A percentile compares a stretch with the other conserved stretches of the same genome.
Evolutionary conservation across 75 land plant genomes (phyloP).

Genomic region (Sequoia sempervirens): DNA sequence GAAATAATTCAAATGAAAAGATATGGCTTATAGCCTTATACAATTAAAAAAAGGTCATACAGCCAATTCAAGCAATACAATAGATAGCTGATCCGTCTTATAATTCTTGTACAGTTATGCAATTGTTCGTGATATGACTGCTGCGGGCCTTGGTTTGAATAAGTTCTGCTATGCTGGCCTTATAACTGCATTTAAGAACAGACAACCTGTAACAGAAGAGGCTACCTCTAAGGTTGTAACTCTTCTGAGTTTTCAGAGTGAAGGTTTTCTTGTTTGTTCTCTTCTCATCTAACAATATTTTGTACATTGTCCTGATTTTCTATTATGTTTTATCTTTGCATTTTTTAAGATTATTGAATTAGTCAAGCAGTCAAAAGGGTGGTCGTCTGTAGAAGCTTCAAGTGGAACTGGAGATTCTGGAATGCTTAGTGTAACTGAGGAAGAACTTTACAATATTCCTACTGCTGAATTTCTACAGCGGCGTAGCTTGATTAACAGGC

Average conservation of each 20-base stretch:
- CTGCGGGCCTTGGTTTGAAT: constrained; percentile 85
- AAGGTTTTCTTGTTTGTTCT: not conserved
- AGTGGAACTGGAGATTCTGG: constrained; percentile 54
- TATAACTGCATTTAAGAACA: constrained; percentile 76
- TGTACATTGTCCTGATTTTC: constrained; percentile 1
- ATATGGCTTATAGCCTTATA: not conserved
- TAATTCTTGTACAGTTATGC: constrained; percentile 48
- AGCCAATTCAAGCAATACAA: not conserved
- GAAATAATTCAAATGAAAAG: not conserved
- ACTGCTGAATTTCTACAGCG: constrained; percentile 64
- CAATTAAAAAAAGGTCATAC: not conserved
- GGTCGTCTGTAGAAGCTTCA: constrained; percentile 50
- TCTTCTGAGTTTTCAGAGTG: not conserved
- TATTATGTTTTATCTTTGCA: constrained; percentile 10
- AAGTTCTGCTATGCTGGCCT: constrained; percentile 93
- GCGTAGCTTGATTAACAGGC: constrained; percentile 44
- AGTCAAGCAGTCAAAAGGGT: constrained; percentile 78
- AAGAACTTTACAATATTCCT: constrained; percentile 75
- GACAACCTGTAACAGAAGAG: constrained; percentile 47
- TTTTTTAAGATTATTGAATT: constrained; percentile 67
- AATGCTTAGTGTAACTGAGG: constrained; percentile 70
- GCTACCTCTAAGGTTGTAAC: constrained; percentile 50
- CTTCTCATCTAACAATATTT: not conserved
- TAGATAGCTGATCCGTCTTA: not conserved
- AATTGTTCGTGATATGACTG: constrained; percentile 95